phyloP scores from a whole-genome alignment of 1,284 basidiomycete species.

The Mycena sp. region DNA sequence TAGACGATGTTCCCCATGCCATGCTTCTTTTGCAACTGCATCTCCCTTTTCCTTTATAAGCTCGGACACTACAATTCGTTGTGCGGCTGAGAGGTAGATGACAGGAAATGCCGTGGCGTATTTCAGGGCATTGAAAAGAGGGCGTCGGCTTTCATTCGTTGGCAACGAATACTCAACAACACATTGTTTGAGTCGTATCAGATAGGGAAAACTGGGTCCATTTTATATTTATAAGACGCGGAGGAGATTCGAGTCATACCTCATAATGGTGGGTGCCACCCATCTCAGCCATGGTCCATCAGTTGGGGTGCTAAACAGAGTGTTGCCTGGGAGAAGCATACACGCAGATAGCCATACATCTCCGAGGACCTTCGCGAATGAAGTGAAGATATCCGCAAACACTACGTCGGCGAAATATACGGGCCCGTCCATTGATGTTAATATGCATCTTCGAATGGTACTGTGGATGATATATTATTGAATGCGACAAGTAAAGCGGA shows the following conservation, averaged over 20 bases:
- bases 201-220: conserved; percentile 82
- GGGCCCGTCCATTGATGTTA: conserved; percentile 66
- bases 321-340: conserved; percentile 83
- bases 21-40: conserved; percentile 55
- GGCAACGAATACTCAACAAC: conserved; percentile 85
- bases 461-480: conserved; percentile 46
- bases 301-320: conserved; percentile 70
- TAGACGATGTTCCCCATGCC: conserved; percentile 81
- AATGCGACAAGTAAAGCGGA: conserved; percentile 10
- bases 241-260: conserved; percentile 56
- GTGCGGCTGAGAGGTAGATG: conserved; percentile 91
- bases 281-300: conserved; percentile 73
- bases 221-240: conserved; percentile 39
- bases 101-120: conserved; percentile 99
- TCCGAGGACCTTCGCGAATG: conserved; percentile 95
- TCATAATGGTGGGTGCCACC: conserved; percentile 87
- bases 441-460: conserved; percentile 77
- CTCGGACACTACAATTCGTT: conserved; percentile 73
- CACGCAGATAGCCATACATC: conserved; percentile 91
- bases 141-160: conserved; percentile 71
- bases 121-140: conserved; percentile 95
- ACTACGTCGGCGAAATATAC: conserved; percentile 94
- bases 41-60: conserved; percentile 60
- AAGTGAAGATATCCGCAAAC: conserved; percentile 95
- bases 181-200: conserved; percentile 94